Evolutionary conservation across 805 yeast genomes (phyloP), one percentile per base, ranked within the genome.

Genomic region (Metschnikowia matae): DNA sequence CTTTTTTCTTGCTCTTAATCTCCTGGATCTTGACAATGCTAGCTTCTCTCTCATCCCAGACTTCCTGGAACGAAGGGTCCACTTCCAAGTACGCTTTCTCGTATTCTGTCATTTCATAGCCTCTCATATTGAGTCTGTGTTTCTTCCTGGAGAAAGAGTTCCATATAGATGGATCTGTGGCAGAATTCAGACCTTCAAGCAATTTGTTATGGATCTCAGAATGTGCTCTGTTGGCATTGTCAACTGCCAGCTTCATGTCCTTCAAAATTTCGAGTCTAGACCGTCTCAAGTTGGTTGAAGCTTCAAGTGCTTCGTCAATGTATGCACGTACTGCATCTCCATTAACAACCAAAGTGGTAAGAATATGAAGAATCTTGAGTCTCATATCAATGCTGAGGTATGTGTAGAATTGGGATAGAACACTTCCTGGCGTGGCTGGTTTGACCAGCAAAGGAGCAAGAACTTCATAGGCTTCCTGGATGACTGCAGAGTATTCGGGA

Each of bases 221-320:
- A 50, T 70, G 69, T 11, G 56, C 52, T 44, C 58, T 62, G 48
- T 74, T 77, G 2, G 83, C 81, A 36, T 67, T 68, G 36, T 87
- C 94, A 23, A 74, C 66, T 0, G 74, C 64, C 1, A 58, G 50
- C 59, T 82, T 84, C 58, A 78, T 75, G 50, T 86, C 91, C 54
- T 85, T 78, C 33, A 82, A 75, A 35, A 74, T 69, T 46, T 88
- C 95, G 36, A 85, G 68, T 54, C 89, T 75, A 48, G 81, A 84
- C 53, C 90, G 77, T 58, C 95, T 78, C 29, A 85, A 62, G 23
- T 70, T 69, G 0, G 87, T 75, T 1, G 85, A 73, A 32, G 79
- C 80, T 21, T 85, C 94, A 65, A 85, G 73, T 53, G 87, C 81
- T 51, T 76, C 73, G 49, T 89, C 96, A 53, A 89, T 79, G 59